Percentiles rank a stretch among this genome's conserved stretches.
Conservation (phyloP, 768 basidiomycete genomes). For the Mycena capillaripes region DNA sequence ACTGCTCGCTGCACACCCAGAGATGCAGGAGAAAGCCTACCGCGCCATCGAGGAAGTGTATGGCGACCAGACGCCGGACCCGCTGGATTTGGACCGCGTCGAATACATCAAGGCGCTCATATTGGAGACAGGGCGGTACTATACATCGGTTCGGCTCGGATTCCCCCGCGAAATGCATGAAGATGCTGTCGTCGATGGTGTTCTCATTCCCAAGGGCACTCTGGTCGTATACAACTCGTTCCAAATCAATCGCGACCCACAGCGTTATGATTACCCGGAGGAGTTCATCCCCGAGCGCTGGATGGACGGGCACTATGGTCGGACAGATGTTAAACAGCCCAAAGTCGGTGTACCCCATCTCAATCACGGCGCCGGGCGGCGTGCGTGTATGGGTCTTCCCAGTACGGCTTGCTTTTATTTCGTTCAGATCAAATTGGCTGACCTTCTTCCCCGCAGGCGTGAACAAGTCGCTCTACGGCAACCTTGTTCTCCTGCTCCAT, state of each 20-base stretch:
- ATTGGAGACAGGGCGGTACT: constrained; percentile 23
- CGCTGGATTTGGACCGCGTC: constrained; percentile 27
- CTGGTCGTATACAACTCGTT: constrained; percentile 30
- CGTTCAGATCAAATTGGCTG: neutral
- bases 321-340: constrained; percentile 23
- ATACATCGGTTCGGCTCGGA: constrained; percentile 21
- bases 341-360: constrained; percentile 27
- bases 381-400: constrained; percentile 30
- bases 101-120: constrained; percentile 31
- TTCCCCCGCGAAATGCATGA: constrained; percentile 29
- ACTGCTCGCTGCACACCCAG: constrained; percentile 22
- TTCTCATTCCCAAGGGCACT: constrained; percentile 20
- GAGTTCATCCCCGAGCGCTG: constrained; percentile 29
- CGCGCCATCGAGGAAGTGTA: constrained; percentile 25
- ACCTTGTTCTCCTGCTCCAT: constrained; percentile 23
- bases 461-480: constrained; percentile 21
- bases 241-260: constrained; percentile 29
- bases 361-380: constrained; percentile 27
- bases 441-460: constrained; percentile 1
- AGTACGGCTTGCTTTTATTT: neutral
- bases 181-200: constrained; percentile 23
- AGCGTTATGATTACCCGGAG: constrained; percentile 26
- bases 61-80: constrained; percentile 18
- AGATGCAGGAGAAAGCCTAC: constrained; percentile 29
- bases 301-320: constrained; percentile 30